Conservation (phyloP, 352 stramenopile genomes). For the Pythium biforme region DNA sequence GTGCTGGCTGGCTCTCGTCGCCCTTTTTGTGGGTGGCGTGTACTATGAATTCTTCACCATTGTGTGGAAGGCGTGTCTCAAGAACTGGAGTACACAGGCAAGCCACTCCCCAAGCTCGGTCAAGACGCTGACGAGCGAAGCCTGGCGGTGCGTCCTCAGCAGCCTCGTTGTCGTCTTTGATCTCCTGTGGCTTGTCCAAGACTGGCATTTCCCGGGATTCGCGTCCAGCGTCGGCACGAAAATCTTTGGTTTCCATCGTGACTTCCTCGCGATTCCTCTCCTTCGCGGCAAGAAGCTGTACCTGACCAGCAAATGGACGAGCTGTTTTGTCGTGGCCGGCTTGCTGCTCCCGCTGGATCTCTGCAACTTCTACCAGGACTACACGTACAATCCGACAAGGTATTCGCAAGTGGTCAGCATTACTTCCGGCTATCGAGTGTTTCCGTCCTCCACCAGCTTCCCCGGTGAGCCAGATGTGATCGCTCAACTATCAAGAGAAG, state of each 20-base stretch:
- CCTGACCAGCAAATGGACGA: conserved; percentile 48
- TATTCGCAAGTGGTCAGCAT: conserved; percentile 38
- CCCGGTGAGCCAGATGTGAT: conserved; percentile 1
- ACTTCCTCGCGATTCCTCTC: conserved; percentile 28
- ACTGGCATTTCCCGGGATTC: conserved; percentile 54
- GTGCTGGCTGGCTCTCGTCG: conserved; percentile 20
- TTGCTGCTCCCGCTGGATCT: conserved; percentile 50
- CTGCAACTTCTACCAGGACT: conserved; percentile 47
- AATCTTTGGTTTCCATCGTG: conserved; percentile 43
- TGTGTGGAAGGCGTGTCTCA: conserved; percentile 3
- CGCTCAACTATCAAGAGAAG: conserved; percentile 26
- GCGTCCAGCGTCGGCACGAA: conserved; percentile 29
- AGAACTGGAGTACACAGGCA: conserved; percentile 10
- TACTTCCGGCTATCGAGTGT: conserved; percentile 16
- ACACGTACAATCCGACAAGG: conserved; percentile 32
- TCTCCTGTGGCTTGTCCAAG: conserved; percentile 50
- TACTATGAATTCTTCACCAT: conserved; percentile 24
- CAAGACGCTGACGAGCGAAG: conserved; percentile 18
- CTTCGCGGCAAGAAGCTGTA: conserved; percentile 23
- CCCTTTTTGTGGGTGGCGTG: conserved; percentile 31
- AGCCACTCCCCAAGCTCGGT: conserved; percentile 9
- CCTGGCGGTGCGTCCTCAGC: conserved; percentile 19
- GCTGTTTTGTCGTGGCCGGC: conserved; percentile 48
- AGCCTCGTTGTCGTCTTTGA: conserved; percentile 40
- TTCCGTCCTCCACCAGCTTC: conserved; percentile 3